Conservation (phyloP, 768 basidiomycete species). For the Suillus cothurnatus region DNA sequence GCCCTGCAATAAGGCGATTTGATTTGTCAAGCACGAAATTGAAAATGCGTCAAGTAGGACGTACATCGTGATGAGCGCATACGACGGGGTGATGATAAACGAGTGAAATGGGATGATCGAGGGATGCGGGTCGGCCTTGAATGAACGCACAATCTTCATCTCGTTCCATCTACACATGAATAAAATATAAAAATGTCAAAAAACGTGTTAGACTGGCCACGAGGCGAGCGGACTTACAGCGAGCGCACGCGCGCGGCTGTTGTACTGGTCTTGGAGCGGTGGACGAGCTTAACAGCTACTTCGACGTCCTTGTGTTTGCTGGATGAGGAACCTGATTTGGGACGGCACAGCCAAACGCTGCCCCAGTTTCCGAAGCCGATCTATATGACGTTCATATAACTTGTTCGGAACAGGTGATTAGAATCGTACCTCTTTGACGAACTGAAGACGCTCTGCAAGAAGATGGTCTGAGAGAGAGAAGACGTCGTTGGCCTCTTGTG, state of each 20-base stretch:
- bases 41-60: constrained; percentile 31
- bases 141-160: constrained; percentile 90
- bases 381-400: constrained; percentile 39
- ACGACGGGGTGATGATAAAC: constrained; percentile 90
- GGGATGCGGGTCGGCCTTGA: constrained; percentile 86
- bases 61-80: constrained; percentile 91
- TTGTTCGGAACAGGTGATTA: constrained; percentile 3
- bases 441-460: constrained; percentile 69
- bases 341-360: constrained; percentile 79
- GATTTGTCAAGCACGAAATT: constrained; percentile 15
- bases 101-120: constrained; percentile 92
- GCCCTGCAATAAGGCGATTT: constrained; percentile 60
- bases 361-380: constrained; percentile 95
- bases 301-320: constrained; percentile 49
- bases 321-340: constrained; percentile 49
- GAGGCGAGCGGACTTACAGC: constrained; percentile 52
- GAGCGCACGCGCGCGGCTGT: constrained; percentile 90
- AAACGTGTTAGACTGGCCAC: constrained; percentile 5
- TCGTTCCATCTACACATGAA: constrained; percentile 81
- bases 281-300: constrained; percentile 93
- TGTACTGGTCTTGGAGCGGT: constrained; percentile 76
- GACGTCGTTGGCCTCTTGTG: constrained; percentile 48
- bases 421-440: constrained; percentile 68
- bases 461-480: constrained; percentile 76
- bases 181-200: background rate